Base-by-base conservation (phyloP, 805 yeast species). In the Jamesozyma gamospora region DNA sequence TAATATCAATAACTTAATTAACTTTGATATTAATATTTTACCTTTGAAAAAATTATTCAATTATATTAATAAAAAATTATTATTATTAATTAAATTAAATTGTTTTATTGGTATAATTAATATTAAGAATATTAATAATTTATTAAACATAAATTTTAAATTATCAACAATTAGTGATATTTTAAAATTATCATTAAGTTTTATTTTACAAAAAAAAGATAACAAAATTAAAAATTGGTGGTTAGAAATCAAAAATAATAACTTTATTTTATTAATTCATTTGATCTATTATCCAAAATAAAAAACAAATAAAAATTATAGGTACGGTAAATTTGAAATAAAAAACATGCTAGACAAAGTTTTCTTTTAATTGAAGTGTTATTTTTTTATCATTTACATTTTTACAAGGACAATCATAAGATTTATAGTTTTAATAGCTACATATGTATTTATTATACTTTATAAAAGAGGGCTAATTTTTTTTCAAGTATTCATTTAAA, bases 191-290 rank as follows among this genome's bases (percentile, higher is more conserved):
- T 42, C 13, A 41, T 45, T 10, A 37, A 41, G 34, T 27, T n/a
- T 11, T 10, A 41, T 24, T 21, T 34, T 9, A 16, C 19, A 8
- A 24, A 27, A 40, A 21, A 26, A 40, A 40, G 42, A 28, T 6
- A 9, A 16, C 8, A 11, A 28, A 11, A 35, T 48, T 5, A 35
- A 35, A 10, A 36, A 35, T 15, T 53, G 56, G 55, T 53, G 50
- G 47, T 44, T 53, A n/a, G 57, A 51, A 19, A 28, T 42, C 6
- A 45, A 44, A 14, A 15, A 39, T 10, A 36, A 44, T 6, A 21
- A 21, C 8, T 32, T 39, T 11, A 34, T 46, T 10, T 41, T 47
- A 13, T 21, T 44, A n/a, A 34, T 52, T 4, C 47, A 49, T 34
- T 35, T 52, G 21, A 38, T 40, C 21, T 49, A 50, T 32, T 11